Evolutionary conservation across 225 moss, liverwort and hornwort species (phyloP).

Genomic region (Bryum argenteum): DNA sequence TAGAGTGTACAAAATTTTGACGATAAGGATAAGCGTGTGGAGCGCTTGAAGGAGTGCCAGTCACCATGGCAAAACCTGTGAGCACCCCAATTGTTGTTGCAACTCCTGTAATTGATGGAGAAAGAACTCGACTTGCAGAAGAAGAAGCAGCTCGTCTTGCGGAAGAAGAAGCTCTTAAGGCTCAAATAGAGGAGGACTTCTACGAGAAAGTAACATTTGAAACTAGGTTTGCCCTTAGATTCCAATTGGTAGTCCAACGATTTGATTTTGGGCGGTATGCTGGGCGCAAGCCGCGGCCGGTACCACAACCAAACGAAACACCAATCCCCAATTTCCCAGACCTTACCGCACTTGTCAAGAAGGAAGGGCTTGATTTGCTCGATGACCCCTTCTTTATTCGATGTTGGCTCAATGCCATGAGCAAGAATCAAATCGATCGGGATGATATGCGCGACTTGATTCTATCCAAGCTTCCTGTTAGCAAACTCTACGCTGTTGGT

Average conservation of each 20-base stretch:
- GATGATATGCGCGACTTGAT: conserved; percentile 61
- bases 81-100: no score
- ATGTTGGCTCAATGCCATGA: conserved; percentile 37
- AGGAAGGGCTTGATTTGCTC: conserved; percentile 11
- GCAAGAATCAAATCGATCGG: conserved; percentile 30
- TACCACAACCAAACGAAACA: conserved; percentile 10
- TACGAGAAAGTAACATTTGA: conserved; percentile 22
- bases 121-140: no score
- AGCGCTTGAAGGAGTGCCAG: no score
- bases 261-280: conserved; percentile 4
- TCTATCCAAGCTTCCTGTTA: conserved; percentile 46
- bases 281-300: conserved; percentile 27
- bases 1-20: no score
- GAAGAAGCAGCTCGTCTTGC: background rate
- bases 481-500: conserved; percentile 40
- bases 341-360: background rate
- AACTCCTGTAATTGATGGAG: no score
- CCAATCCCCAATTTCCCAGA: conserved; percentile 10
- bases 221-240: conserved; percentile 13
- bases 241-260: conserved; percentile 33
- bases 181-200: conserved; percentile 15
- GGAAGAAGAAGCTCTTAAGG: background rate
- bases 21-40: background rate
- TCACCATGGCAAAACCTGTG: no score
- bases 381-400: conserved; percentile 38